These are phyloP conservation scores for Phylloporus arenicola DNA, from an alignment of 768 basidiomycete genomes.

Conservation along the genomic window DNA sequence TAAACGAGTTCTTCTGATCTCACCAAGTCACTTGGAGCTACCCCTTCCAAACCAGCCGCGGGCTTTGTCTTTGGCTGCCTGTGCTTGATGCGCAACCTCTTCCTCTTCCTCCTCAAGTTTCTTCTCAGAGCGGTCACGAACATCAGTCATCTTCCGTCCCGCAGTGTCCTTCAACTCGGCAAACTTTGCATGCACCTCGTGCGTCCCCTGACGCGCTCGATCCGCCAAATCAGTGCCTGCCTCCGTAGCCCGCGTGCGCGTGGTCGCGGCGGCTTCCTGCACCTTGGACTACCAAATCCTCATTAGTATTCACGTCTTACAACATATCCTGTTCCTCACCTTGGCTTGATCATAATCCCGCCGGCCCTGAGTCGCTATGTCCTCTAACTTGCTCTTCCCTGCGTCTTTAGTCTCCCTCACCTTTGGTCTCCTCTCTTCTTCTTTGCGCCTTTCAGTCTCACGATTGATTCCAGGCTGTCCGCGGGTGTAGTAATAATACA, in stretches of 20 bases:
- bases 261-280: slow-evolving; percentile 13
- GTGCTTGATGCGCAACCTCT: slow-evolving; percentile 17
- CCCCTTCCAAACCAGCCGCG: slow-evolving; percentile 40
- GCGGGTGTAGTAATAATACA: slow-evolving; percentile 36
- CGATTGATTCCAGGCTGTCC: slow-evolving; percentile 17
- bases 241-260: slow-evolving; percentile 17
- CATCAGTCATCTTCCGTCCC: slow-evolving; percentile 21
- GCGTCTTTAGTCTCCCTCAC: slow-evolving; percentile 26
- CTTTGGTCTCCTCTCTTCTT: slow-evolving; percentile 30
- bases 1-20: background rate
- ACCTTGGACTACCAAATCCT: slow-evolving; percentile 13
- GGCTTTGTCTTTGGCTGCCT: slow-evolving; percentile 21
- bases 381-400: slow-evolving; percentile 29
- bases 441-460: slow-evolving; percentile 25
- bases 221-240: slow-evolving; percentile 22
- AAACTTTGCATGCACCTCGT: slow-evolving; percentile 21
- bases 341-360: slow-evolving; percentile 31
- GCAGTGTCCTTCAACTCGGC: slow-evolving; percentile 24
- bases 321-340: slow-evolving; percentile 19
- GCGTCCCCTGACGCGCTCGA: slow-evolving; percentile 22
- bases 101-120: slow-evolving; percentile 29
- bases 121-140: slow-evolving; percentile 23
- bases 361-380: slow-evolving; percentile 26
- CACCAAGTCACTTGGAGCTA: slow-evolving; percentile 20
- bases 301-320: background rate